phyloP scores from a whole-genome alignment of 441 rosid species.

The Isatis lusitanica region DNA sequence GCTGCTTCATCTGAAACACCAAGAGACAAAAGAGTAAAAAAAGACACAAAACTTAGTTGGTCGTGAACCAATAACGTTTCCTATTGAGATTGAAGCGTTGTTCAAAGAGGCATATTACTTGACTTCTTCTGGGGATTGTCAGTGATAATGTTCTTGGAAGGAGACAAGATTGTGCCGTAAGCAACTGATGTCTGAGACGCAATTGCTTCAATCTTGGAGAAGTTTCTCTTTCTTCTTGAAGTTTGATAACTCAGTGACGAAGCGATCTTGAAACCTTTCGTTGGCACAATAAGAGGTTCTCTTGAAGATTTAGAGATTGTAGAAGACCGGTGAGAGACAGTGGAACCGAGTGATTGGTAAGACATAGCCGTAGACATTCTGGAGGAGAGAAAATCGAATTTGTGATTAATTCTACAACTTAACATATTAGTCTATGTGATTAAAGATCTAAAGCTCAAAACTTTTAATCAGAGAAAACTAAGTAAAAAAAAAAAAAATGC shows the following conservation, averaged over 20 bases:
- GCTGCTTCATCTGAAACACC: constrained; percentile 64
- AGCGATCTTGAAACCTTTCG: constrained; percentile 43
- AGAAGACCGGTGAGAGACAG: constrained; percentile 40
- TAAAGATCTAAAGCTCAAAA: neutral
- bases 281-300: constrained; percentile 35
- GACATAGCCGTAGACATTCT: constrained; percentile 62
- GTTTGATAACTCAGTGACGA: constrained; percentile 32
- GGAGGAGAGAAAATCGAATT: constrained; percentile 26
- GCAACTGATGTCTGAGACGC: constrained; percentile 50
- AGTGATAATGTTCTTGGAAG: constrained; percentile 39
- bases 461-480: neutral
- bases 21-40: neutral
- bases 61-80: neutral
- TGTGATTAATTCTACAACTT: neutral
- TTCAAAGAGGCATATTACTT: constrained; percentile 38
- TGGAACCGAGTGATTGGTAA: constrained; percentile 45
- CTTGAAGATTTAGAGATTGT: constrained; percentile 31
- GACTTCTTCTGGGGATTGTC: constrained; percentile 53
- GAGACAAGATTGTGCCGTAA: constrained; percentile 53
- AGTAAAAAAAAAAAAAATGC: neutral
- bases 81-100: neutral
- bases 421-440: neutral
- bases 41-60: neutral
- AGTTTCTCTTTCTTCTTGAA: constrained; percentile 36
- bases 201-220: constrained; percentile 44